Base-by-base conservation (phyloP, 257 asterid species). In the Solanum sejunctum region DNA sequence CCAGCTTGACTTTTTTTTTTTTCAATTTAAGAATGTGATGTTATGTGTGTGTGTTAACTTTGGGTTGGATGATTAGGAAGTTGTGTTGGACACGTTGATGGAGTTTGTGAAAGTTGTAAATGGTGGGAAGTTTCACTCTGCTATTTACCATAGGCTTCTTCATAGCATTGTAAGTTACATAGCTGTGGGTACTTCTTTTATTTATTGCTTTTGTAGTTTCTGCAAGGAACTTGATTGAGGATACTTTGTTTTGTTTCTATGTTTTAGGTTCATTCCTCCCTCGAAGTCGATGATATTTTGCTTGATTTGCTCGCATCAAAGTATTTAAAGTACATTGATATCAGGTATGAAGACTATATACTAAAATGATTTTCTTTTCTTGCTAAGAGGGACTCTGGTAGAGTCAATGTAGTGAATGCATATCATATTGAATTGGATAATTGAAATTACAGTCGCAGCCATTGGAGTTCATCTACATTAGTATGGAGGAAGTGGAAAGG, bases 21-120 rank as follows among this genome's bases (percentile, higher is more conserved):
- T 69, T 13, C 16, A 28, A 64, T 23, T 52, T 9, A 41, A 11
- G 66, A 73, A 57, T 52, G 63, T 36, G 1, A 32, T 85, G 16
- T 47, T 4, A 10, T 60, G 17, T 63, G 57, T 63, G 57, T 70
- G 28, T 70, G 60, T n/a, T 60, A 12, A 52, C 69, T 20, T 72
- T 2, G 6, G 10, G 20, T 12, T 21, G 5, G 15, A 12, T 28
- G 61, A 61, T 58, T 90, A 96, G 99, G 98, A 93, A 89, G 91
- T 92, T 86, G 97, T 90, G 78, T 86, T 95, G 86, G 99, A 94
- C 80, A 63, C 98, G 2, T 51, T 95, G 32, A 92, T 96, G 99
- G 99, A 95, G 86, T 95, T 93, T 85, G 97, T 96, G 75, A 96
- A 95, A 91, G 87, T 93, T 78, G 96, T 95, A n/a, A 95, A 94